Conservation (phyloP, 2,329 filamentous ascomycete genomes). For the Chaetomium sp. region DNA sequence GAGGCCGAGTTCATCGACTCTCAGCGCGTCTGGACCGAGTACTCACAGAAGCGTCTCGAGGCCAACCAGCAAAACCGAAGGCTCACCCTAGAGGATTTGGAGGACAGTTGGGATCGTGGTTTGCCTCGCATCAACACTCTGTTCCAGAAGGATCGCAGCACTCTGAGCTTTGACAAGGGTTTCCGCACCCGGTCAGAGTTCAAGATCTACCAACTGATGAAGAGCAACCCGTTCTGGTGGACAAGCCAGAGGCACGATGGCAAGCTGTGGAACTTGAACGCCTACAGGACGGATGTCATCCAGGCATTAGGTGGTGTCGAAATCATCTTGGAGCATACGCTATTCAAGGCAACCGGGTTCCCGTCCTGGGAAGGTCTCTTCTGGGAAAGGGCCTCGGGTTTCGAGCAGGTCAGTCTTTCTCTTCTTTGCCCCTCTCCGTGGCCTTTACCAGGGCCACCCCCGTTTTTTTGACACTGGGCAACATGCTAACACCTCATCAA, state of each 20-base stretch:
- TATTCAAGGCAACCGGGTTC: slow-evolving; percentile 96
- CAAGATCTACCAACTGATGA: slow-evolving; percentile 98
- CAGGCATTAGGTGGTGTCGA: slow-evolving; percentile 94
- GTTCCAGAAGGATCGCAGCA: slow-evolving; percentile 97
- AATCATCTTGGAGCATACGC: slow-evolving; percentile 91
- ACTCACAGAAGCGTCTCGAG: slow-evolving; percentile 94
- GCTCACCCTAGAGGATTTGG: slow-evolving; percentile 88
- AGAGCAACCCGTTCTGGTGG: slow-evolving; percentile 99
- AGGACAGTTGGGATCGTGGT: slow-evolving; percentile 98
- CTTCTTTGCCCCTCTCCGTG: slow-evolving; percentile 55
- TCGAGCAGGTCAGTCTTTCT: slow-evolving; percentile 18
- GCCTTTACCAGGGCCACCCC: too few species aligned
- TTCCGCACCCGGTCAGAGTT: slow-evolving; percentile 95
- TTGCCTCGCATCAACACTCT: slow-evolving; percentile 96
- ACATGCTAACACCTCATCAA: not conserved
- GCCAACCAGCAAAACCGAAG: slow-evolving; percentile 96
- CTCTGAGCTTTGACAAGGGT: slow-evolving; percentile 95
- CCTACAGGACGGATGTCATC: slow-evolving; percentile 93
- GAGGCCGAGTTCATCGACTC: slow-evolving; percentile 99
- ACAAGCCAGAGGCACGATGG: slow-evolving; percentile 95
- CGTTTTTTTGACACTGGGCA: too few species aligned
- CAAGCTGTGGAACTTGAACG: slow-evolving; percentile 95
- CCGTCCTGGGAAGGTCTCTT: slow-evolving; percentile 95
- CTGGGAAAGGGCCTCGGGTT: slow-evolving; percentile 61
- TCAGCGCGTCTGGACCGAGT: slow-evolving; percentile 97